Base-by-base conservation (phyloP, 2,329 filamentous ascomycete species). In the Aspergillus niger region DNA sequence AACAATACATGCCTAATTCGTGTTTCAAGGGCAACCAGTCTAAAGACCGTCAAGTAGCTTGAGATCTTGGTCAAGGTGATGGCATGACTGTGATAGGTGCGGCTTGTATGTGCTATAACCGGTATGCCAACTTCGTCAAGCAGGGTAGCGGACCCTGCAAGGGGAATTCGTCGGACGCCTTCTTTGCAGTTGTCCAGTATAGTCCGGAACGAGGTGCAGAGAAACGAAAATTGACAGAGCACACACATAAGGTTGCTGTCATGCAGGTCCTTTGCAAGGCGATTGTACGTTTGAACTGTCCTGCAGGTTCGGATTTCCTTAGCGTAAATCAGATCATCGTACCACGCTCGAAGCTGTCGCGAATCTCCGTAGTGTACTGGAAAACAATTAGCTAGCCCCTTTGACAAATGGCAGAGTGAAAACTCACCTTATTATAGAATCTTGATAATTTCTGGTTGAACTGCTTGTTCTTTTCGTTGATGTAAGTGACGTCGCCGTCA, bases 391-490 rank as follows among this genome's bases (percentile, higher is more conserved):
- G 67, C 15, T 43, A 38, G n/a, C 15, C 56, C 48, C 36, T 24
- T 47, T 8, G 58, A n/a, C 26, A 38, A 7, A 52, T 32, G 7
- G 17, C 6, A n/a, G 38, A 32, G 36, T 15, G 44, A 17, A 52
- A 47, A 70, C 79, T 63, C 77, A 84, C 82, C 79, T 97, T 96
- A 81, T 99, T 95, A 80, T 99, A 99, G 81, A 98, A 99, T 67
- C 95, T 85, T 57, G 90, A 84, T 77, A 99, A 82, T 81, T 99
- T 98, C 81, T 96, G 89, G 86, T 99, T 99, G 82, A 99, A 99
- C 83, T 97, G 92, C 84, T 98, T 98, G 84, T 99, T 99, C 89
- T 99, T 97, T 80, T 97, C 92, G 80, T 99, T 99, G 85, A 99
- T 99, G 79, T 97, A 98, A 7, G 94, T 98, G 70, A 98, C 91